phyloP scores from a whole-genome alignment of 1,139 yeast species.

The Lodderomyces margitis region DNA sequence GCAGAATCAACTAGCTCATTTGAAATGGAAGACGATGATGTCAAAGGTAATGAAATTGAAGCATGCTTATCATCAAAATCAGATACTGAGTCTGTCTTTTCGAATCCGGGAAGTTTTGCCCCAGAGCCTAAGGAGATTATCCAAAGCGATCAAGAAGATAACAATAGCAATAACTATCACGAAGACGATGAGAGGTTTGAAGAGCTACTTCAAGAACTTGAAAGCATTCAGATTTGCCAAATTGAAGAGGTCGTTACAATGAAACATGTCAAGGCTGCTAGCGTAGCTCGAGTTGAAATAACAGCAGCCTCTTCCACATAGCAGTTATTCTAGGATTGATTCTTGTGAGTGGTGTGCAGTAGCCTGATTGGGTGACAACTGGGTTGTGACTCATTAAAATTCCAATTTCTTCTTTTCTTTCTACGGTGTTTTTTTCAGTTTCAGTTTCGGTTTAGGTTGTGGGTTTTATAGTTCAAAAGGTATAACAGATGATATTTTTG shows the following conservation, averaged over 20 bases:
- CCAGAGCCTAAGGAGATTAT: background rate
- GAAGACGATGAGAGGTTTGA: conserved; percentile 1
- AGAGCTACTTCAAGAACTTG: background rate
- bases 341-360: too few species aligned
- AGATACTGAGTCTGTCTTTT: conserved; percentile 1
- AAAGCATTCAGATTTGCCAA: background rate
- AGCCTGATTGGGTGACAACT: too few species aligned
- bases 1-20: conserved; percentile 3
- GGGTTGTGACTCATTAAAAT: too few species aligned
- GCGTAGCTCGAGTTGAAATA: background rate
- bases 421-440: too few species aligned
- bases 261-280: background rate
- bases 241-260: conserved; percentile 2
- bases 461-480: too few species aligned
- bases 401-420: too few species aligned
- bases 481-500: too few species aligned
- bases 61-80: background rate
- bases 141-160: too few species aligned
- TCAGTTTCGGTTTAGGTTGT: too few species aligned
- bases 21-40: conserved; percentile 5
- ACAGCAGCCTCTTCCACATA: background rate
- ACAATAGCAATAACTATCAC: background rate
- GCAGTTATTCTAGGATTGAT: too few species aligned
- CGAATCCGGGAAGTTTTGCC: background rate
- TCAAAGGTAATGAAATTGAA: background rate